Evolutionary conservation across 2,329 filamentous ascomycete species (phyloP).

Genomic region (Aspergillus sp.): DNA sequence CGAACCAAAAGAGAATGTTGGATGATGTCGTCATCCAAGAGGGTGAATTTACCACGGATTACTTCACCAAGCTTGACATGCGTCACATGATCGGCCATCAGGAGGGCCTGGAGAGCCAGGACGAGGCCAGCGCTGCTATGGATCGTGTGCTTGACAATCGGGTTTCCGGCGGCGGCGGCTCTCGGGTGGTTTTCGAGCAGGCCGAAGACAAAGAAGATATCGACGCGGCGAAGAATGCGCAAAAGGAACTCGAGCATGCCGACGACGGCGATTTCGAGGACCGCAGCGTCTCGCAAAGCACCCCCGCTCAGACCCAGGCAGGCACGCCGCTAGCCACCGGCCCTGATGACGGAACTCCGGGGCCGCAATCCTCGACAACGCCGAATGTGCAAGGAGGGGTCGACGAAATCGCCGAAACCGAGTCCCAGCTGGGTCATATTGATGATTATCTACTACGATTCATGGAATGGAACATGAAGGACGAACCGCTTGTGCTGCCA

Average conservation of each 20-base stretch:
- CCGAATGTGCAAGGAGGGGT: slow-evolving; percentile 17
- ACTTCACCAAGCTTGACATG: slow-evolving; percentile 76
- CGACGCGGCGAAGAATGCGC: slow-evolving; percentile 78
- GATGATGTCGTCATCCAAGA: slow-evolving; percentile 99
- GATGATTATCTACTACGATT: slow-evolving; percentile 74
- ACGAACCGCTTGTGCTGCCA: slow-evolving; percentile 49
- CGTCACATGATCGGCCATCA: slow-evolving; percentile 65
- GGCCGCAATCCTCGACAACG: slow-evolving; percentile 9
- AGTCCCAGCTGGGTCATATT: slow-evolving; percentile 58
- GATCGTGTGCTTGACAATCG: slow-evolving; percentile 76
- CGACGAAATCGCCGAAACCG: slow-evolving; percentile 34
- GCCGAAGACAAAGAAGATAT: slow-evolving; percentile 93
- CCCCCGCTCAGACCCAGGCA: slow-evolving; percentile 33
- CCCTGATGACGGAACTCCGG: slow-evolving; percentile 29
- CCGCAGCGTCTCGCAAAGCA: slow-evolving; percentile 44
- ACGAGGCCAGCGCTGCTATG: slow-evolving; percentile 78
- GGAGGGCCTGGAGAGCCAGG: slow-evolving; percentile 59
- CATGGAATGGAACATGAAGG: slow-evolving; percentile 61
- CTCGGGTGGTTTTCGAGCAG: slow-evolving; percentile 76
- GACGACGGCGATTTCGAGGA: slow-evolving; percentile 85
- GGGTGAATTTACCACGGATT: slow-evolving; percentile 95
- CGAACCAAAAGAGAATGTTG: slow-evolving; percentile 94
- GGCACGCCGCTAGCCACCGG: slow-evolving; percentile 39
- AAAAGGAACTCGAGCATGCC: slow-evolving; percentile 80
- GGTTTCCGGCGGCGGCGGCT: slow-evolving; percentile 64